These are phyloP conservation scores for Alternaria brassicicola DNA, from an alignment of 2,329 filamentous ascomycete species.

Conservation along the genomic window DNA sequence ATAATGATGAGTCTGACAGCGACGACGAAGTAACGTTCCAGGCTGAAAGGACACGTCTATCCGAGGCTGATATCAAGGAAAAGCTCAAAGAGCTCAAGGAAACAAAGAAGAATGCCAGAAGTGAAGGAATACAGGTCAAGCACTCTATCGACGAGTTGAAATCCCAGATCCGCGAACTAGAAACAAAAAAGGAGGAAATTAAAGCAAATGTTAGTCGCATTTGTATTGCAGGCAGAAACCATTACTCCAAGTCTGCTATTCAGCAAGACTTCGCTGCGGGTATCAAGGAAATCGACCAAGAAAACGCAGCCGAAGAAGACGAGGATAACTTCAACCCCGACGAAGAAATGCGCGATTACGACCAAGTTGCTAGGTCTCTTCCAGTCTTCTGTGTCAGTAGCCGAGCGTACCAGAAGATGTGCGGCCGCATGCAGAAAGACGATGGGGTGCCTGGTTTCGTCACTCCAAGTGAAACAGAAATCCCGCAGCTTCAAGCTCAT, in stretches of 20 bases:
- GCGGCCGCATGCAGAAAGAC: slow-evolving; percentile 61
- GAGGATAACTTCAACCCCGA: slow-evolving; percentile 62
- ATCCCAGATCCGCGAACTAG: slow-evolving; percentile 34
- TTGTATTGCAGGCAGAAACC: slow-evolving; percentile 63
- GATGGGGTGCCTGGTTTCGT: slow-evolving; percentile 60
- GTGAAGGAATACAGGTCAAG: slow-evolving; percentile 36
- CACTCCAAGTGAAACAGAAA: slow-evolving; percentile 60
- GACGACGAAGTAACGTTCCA: slow-evolving; percentile 23
- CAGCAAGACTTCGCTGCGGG: slow-evolving; percentile 65
- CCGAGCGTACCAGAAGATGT: slow-evolving; percentile 67
- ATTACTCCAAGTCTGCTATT: slow-evolving; percentile 62
- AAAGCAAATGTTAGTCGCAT: slow-evolving; percentile 46
- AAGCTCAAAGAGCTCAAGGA: slow-evolving; percentile 54
- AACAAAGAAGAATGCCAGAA: slow-evolving; percentile 51
- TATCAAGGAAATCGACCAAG: slow-evolving; percentile 65
- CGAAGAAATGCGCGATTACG: slow-evolving; percentile 63
- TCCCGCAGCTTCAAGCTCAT: slow-evolving; percentile 63
- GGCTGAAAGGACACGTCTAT: slow-evolving; percentile 47
- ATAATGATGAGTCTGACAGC: slow-evolving; percentile 32
- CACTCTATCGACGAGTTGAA: slow-evolving; percentile 41
- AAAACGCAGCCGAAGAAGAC: slow-evolving; percentile 60
- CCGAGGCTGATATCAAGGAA: slow-evolving; percentile 47
- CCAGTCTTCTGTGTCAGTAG: slow-evolving; percentile 70
- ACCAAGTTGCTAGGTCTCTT: slow-evolving; percentile 60
- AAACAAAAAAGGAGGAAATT: slow-evolving; percentile 40